phyloP scores from a whole-genome alignment of 306 rosid species.

The Macrotyloma uniflorum region DNA sequence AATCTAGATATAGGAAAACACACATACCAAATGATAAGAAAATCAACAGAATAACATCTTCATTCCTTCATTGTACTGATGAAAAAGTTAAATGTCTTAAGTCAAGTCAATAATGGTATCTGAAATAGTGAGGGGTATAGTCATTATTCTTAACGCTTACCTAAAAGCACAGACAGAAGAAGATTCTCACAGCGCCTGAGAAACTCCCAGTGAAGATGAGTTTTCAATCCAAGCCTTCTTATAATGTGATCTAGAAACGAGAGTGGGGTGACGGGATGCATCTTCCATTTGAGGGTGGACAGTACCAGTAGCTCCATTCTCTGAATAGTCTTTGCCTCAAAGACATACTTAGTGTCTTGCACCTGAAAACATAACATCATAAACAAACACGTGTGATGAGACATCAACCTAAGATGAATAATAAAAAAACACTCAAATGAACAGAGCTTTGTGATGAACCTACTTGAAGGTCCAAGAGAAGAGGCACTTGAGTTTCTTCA shows the following conservation, averaged over 20 bases:
- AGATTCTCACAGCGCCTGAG: constrained; percentile 74
- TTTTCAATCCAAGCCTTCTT: constrained; percentile 78
- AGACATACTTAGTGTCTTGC: constrained; percentile 60
- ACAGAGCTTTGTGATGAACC: not conserved
- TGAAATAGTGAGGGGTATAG: not conserved
- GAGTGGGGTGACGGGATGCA: constrained; percentile 92
- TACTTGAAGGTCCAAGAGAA: constrained; percentile 93
- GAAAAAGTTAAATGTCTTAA: not conserved
- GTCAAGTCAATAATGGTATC: constrained; percentile 26
- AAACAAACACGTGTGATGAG: not conserved
- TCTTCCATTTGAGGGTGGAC: constrained; percentile 81
- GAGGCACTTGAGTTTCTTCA: constrained; percentile 91
- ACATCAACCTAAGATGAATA: not conserved
- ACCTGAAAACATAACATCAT: constrained; percentile 48
- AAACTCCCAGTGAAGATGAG: constrained; percentile 70
- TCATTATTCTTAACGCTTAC: constrained; percentile 42
- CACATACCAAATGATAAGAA: constrained; percentile 9
- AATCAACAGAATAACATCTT: constrained; percentile 6
- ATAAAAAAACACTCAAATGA: not conserved
- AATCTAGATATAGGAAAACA: constrained; percentile 52
- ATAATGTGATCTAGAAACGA: constrained; percentile 82
- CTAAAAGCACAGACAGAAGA: constrained; percentile 71
- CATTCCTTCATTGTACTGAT: constrained; percentile 30
- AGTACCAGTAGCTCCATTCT: constrained; percentile 94
- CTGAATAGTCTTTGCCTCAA: constrained; percentile 84